Percentiles rank a stretch among this genome's conserved stretches.
phyloP scores from a whole-genome alignment of 192 early-diverging fungal species.

The Dissophora globulifera region DNA sequence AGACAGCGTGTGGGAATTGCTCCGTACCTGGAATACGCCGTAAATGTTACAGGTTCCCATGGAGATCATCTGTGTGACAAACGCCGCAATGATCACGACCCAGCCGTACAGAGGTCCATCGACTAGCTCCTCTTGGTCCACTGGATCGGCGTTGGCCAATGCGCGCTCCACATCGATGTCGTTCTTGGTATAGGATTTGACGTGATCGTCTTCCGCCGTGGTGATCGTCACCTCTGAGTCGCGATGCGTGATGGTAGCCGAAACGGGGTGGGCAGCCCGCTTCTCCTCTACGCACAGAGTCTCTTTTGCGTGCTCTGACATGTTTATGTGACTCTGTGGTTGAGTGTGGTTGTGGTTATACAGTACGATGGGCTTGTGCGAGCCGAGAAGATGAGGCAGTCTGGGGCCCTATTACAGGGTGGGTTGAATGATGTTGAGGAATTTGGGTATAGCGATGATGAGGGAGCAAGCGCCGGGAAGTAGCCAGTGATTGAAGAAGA shows the following conservation, averaged over 20 bases:
- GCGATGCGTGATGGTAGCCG: constrained; percentile 7
- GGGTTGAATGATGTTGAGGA: no score
- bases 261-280: background rate
- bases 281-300: background rate
- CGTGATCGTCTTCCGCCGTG: background rate
- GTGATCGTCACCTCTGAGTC: constrained; percentile 36
- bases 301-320: background rate
- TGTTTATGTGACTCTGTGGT: no score
- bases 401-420: no score
- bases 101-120: constrained; percentile 59
- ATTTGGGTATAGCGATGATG: no score
- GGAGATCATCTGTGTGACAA: constrained; percentile 53
- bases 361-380: no score
- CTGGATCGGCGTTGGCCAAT: constrained; percentile 4
- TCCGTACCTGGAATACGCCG: constrained; percentile 50
- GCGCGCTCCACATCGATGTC: constrained; percentile 15
- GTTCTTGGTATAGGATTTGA: background rate
- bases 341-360: no score
- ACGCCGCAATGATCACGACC: constrained; percentile 55
- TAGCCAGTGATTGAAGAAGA: no score
- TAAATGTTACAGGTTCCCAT: constrained; percentile 52
- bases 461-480: no score
- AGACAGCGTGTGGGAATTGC: background rate
- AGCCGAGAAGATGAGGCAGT: no score
- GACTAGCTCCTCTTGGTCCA: constrained; percentile 18